Evolutionary conservation across 2,329 filamentous ascomycete genomes (phyloP).

Genomic region (Aquanectria penicillioides): DNA sequence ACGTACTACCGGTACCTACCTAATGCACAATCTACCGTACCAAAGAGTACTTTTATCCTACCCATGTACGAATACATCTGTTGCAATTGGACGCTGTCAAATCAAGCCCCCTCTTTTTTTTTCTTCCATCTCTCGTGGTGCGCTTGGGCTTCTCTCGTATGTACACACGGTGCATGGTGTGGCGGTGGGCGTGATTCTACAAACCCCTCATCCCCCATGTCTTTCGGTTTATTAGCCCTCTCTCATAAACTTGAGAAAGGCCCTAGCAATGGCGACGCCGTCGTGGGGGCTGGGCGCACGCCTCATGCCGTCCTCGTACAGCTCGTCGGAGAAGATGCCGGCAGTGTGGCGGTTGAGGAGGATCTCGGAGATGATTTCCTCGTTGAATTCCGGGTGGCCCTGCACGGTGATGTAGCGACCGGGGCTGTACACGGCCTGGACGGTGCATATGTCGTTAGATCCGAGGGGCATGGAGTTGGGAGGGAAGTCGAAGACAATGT

Average conservation of each 20-base stretch:
- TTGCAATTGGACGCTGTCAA: no score
- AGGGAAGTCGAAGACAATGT: constrained; percentile 54
- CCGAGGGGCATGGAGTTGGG: constrained; percentile 52
- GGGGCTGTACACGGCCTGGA: constrained; percentile 56
- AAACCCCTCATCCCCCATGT: no score
- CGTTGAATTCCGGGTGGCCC: constrained; percentile 59
- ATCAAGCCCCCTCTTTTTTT: no score
- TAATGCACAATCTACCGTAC: no score
- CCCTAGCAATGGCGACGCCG: constrained; percentile 77
- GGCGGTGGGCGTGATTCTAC: no score
- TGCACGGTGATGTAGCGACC: constrained; percentile 54
- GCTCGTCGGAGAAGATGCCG: constrained; percentile 76
- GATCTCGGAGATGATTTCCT: constrained; percentile 51
- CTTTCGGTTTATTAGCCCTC: constrained; percentile 55
- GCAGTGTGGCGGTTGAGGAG: constrained; percentile 64
- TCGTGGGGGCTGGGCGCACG: constrained; percentile 78
- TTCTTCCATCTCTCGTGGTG: no score
- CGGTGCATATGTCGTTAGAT: constrained; percentile 51
- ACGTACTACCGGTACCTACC: no score
- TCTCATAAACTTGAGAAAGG: constrained; percentile 80
- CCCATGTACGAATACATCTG: no score
- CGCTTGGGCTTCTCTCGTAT: no score
- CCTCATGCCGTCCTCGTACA: constrained; percentile 74
- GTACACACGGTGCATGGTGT: no score
- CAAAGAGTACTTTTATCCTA: no score